Evolutionary conservation across 495 filamentous ascomycete genomes (phyloP).

Genomic region (Penicillium roqueforti): DNA sequence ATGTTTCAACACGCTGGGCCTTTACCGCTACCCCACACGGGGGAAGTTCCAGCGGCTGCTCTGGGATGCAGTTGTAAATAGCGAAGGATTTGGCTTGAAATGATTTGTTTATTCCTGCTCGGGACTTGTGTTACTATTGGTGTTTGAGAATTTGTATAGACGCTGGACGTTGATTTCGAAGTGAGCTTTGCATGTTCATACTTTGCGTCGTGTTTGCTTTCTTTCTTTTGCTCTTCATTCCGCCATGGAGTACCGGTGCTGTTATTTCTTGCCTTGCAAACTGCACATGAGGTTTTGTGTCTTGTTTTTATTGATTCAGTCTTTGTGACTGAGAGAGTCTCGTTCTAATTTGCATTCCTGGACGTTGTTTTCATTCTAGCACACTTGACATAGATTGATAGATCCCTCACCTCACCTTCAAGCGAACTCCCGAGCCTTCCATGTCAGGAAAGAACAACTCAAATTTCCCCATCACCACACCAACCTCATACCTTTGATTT

Average conservation of each 20-base stretch:
- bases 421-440: conserved; percentile 14
- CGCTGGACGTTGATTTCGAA: conserved; percentile 13
- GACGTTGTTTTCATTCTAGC: background rate
- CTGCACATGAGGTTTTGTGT: conserved; percentile 1
- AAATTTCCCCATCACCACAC: conserved; percentile 32
- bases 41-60: conserved; percentile 66
- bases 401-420: background rate
- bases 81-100: conserved; percentile 93
- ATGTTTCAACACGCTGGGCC: conserved; percentile 80
- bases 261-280: background rate
- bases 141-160: conserved; percentile 6
- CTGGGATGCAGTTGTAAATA: conserved; percentile 83
- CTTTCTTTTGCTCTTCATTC: background rate
- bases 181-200: background rate
- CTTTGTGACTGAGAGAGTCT: background rate
- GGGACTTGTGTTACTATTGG: conserved; percentile 8
- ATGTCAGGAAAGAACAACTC: conserved; percentile 25
- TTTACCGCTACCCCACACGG: conserved; percentile 66
- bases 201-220: conserved; percentile 1
- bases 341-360: background rate
- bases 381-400: background rate
- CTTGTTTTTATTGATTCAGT: conserved; percentile 2
- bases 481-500: no score
- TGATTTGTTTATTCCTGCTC: conserved; percentile 29
- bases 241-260: background rate